Evolutionary conservation across 2,329 filamentous ascomycete species (phyloP), one percentile per base, ranked within the genome.

Genomic region (Ascosphaera pollenicola): DNA sequence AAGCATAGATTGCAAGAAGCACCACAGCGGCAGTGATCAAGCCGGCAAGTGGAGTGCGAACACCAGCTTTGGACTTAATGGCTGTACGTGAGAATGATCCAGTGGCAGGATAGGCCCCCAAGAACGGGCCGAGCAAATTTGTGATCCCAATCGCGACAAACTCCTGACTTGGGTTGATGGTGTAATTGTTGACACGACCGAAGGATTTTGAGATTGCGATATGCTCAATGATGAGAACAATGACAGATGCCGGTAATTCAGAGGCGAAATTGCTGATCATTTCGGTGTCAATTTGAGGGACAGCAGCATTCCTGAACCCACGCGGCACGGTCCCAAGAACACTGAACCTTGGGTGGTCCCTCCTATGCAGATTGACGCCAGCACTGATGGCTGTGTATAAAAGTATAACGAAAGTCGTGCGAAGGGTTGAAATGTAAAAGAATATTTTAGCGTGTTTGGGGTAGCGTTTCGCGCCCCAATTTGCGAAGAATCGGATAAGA

Each of bases 181-280:
- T 77, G 59, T 98, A 98, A 61, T 93, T 92, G 64, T 94, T 95
- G 49, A 94, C 72, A 42, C 87, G 73, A 8, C 89, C 89, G 48
- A 98, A 95, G 0, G 87, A 94, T 57, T 95, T 98, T 15, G 85
- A 83, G 45, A 95, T 94, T 37, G 87, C 84, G 49, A 95, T 93
- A 54, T 95, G 87, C 58, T 95, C 89, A 44, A 95, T 91, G 28
- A 95, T 67, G 41, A 95, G 67, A n/a, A 98, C 85, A 46, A 95
- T 92, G 39, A 94, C 75, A 1, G 79, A 77, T 6, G 80, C 79
- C 0, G 89, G 89, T 3, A 95, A 63, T 45, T 94, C 69, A 35
- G 65, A 64, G 1, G 69, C 65, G 51, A 92, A 83, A 1, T 71
- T 60, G 2, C 62, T 66, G 51, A 93, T 69, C 39, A 94, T 70